Base-by-base conservation (phyloP, 805 yeast genomes). In the Metschnikowia anglica region DNA sequence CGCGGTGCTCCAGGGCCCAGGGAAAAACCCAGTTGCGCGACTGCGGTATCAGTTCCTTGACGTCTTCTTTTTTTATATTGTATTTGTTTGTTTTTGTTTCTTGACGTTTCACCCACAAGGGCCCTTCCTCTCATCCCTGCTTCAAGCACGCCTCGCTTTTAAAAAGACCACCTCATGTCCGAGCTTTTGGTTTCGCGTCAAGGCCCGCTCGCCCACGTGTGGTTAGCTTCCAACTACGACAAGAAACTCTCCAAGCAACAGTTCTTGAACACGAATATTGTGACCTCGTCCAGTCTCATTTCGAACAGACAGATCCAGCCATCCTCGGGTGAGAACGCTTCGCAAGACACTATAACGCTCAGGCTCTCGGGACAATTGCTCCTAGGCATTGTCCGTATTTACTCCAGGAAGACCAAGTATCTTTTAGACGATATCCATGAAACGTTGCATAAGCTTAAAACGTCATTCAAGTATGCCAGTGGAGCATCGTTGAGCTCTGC, bases 211-310 rank as follows among this genome's bases (percentile, higher is more conserved):
- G 95, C 95, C 2, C 86, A 83, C 51, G 89, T 88, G 7, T 89
- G 97, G 97, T 72, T 89, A 35, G 97, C 97, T 8, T 91, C 96
- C 16, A 89, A 87, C 59, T 75, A 89, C 64, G 95, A 89, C 53
- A 79, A 80, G 54, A 83, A 82, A 52, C 74, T 87, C 25, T 75
- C 89, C 32, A 83, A 84, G 54, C 79, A 78, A 40, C 91, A 86
- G 58, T 70, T 83, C 34, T 68, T 88, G 37, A 81, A 77, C 53
- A 83, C 96, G 11, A 78, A 85, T 53, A 81, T 90, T 44, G 59
- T 76, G 11, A 76, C 80, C 46, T 83, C 74, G 1, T 63, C 74
- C 7, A 52, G 52, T 34, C 53, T 56, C 46, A 51, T 65, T 21
- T 53, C 90, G 13, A 77, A 84, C 21, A 70, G 74, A 47, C 88